Evolutionary conservation across 2,329 filamentous ascomycete species (phyloP), one percentile per base, ranked within the genome.

Genomic region (Claviceps quebecensis): DNA sequence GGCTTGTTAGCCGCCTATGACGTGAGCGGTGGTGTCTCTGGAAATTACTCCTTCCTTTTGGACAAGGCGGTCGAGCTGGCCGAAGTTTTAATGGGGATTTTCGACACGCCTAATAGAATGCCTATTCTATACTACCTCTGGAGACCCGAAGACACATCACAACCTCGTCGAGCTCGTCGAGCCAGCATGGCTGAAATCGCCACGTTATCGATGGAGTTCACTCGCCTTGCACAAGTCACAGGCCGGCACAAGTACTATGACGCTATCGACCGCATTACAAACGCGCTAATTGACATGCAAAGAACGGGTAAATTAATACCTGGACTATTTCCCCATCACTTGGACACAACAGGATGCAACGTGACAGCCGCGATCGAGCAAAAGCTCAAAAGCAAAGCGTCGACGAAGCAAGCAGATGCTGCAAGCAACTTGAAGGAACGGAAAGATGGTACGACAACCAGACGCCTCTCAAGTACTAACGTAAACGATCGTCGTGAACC

Each of bases 41-140:
- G 74, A 39, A 60, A 69, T 14, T 84, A 95, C 60, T 68, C 75
- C 19, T 72, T 84, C 23, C 72, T 95, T 11, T 73, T 94, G 36
- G 78, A 83, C 50, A 93, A 94, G 67, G 86, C 88, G 1, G 74
- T 84, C 38, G 84, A 91, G 66, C 76, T 93, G 26, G 88, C 81
- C 40, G 85, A 91, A 59, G 76, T 95, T 54, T 70, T 95, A 36
- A 88, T 90, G 71, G 81, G 84, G 50, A 78, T 85, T 4, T 95
- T 95, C 60, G 88, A 95, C 66, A 96, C 91, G 0, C 90, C 90
- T 1, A 96, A 97, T 65, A 81, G 88, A 58, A 94, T 97, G 87
- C 90, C 91, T 2, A 69, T 87, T 5, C 76, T 88, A 5, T 89
- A 83, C 66, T 94, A 91, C 67, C 71, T 76, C 55, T 95, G 86